Evolutionary conservation across 192 early-diverging fungal genomes (phyloP).

Genomic region (Coemansia sp.): DNA sequence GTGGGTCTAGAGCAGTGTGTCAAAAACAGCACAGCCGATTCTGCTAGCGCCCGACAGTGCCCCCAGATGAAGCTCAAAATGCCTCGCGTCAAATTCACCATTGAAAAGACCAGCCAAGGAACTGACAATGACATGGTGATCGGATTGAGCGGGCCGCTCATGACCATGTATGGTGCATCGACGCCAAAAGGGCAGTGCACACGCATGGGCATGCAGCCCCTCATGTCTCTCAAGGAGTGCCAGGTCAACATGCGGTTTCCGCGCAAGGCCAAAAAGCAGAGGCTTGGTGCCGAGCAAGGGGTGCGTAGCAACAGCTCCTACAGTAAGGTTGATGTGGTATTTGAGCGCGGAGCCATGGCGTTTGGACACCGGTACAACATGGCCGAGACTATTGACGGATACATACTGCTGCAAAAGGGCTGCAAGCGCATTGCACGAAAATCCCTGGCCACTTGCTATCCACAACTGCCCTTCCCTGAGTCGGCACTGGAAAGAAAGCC

Average conservation of each 20-base stretch:
- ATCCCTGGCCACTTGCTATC: constrained; percentile 24
- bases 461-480: constrained; percentile 21
- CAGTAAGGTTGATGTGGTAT: constrained; percentile 38
- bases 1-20: constrained; percentile 11
- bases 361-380: constrained; percentile 48
- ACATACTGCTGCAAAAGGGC: constrained; percentile 43
- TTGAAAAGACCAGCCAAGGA: constrained; percentile 17
- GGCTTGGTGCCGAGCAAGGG: constrained; percentile 27
- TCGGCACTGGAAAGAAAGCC: constrained; percentile 9
- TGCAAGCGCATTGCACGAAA: constrained; percentile 51
- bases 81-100: constrained; percentile 21
- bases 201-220: constrained; percentile 20
- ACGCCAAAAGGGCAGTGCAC: constrained; percentile 25
- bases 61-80: constrained; percentile 40
- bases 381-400: constrained; percentile 51
- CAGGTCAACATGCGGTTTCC: constrained; percentile 19
- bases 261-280: constrained; percentile 27
- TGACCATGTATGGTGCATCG: constrained; percentile 39
- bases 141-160: constrained; percentile 22
- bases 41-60: background rate
- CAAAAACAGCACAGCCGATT: background rate
- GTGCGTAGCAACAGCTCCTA: constrained; percentile 44
- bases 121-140: constrained; percentile 28
- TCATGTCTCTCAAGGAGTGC: constrained; percentile 37
- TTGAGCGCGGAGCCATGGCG: constrained; percentile 40